Percentiles rank a stretch among this genome's conserved stretches.
These are phyloP conservation scores for Glebionis coronaria DNA, from an alignment of 129 eudicot species.

Conservation along the genomic window DNA sequence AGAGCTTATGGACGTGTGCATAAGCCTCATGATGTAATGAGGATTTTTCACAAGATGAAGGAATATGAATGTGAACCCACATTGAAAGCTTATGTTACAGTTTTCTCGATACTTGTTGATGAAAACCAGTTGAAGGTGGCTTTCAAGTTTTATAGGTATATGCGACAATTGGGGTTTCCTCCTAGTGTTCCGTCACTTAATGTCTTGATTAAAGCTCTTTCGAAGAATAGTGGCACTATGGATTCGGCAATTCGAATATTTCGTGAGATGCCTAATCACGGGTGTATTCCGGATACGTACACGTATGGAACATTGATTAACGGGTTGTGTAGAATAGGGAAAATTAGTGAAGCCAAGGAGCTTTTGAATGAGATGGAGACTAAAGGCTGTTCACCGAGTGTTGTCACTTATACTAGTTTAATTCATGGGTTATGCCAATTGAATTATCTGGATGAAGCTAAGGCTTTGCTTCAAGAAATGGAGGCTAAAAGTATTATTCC, in stretches of 20 bases:
- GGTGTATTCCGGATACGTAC: constrained; percentile 69
- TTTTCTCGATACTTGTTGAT: constrained; percentile 70
- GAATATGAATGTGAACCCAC: constrained; percentile 59
- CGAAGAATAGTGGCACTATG: constrained; percentile 60
- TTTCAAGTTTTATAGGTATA: constrained; percentile 58
- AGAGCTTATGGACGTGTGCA: constrained; percentile 86
- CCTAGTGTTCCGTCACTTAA: constrained; percentile 74
- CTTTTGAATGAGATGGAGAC: constrained; percentile 69
- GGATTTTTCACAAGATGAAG: constrained; percentile 65
- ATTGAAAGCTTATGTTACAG: constrained; percentile 52
- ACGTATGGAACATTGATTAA: constrained; percentile 84
- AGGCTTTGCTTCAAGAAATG: constrained; percentile 69
- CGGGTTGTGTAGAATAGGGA: constrained; percentile 61
- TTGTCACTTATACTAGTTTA: constrained; percentile 68
- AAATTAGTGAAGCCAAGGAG: constrained; percentile 54
- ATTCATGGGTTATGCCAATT: constrained; percentile 69
- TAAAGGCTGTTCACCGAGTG: constrained; percentile 67
- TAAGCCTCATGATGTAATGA: constrained; percentile 68
- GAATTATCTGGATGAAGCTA: constrained; percentile 56
- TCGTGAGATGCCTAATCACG: constrained; percentile 80
- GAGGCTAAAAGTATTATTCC: constrained; percentile 47
- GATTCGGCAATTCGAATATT: constrained; percentile 71
- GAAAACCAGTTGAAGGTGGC: constrained; percentile 77
- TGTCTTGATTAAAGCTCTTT: constrained; percentile 79
- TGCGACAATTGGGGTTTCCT: constrained; percentile 65